Percentiles rank a stretch among this genome's conserved stretches.
Evolutionary conservation across 2,329 filamentous ascomycete genomes (phyloP).

Genomic region (Talaromyces rugulosus): DNA sequence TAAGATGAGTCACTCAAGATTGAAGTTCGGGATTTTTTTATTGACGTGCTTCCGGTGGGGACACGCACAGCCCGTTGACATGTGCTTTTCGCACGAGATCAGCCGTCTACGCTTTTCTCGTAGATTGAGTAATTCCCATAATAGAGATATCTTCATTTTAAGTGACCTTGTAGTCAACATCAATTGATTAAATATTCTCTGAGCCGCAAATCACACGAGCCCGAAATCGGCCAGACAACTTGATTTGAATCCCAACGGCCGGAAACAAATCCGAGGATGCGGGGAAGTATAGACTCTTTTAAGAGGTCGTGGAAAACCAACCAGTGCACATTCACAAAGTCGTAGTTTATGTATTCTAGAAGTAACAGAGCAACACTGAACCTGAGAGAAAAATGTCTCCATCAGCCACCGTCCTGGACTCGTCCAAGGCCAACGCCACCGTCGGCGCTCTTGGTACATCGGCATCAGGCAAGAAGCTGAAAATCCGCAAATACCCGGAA

Average conservation of each 20-base stretch:
- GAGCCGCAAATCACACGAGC: too few species aligned
- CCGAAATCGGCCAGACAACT: not conserved
- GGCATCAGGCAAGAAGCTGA: conserved; percentile 41
- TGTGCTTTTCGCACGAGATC: too few species aligned
- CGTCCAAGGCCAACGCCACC: conserved; percentile 37
- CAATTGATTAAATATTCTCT: too few species aligned
- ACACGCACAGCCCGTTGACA: too few species aligned
- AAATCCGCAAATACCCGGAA: conserved; percentile 44
- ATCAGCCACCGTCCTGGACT: conserved; percentile 30
- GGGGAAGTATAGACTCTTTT: not conserved
- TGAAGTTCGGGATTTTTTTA: not conserved
- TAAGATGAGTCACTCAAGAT: not conserved
- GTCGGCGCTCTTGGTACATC: conserved; percentile 46
- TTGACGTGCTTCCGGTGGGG: not conserved
- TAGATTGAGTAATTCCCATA: too few species aligned
- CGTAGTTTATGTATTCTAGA: not conserved
- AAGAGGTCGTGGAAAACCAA: not conserved
- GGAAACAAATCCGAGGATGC: conserved; percentile 1
- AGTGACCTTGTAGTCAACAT: too few species aligned
- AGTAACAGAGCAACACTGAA: not conserved
- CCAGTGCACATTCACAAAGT: not conserved
- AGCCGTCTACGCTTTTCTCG: too few species aligned
- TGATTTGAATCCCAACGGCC: not conserved
- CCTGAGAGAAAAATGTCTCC: conserved; percentile 29
- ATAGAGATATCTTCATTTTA: too few species aligned